phyloP scores from a whole-genome alignment of 176 grass and related monocot genomes.

The Calamus simplicifolius region DNA sequence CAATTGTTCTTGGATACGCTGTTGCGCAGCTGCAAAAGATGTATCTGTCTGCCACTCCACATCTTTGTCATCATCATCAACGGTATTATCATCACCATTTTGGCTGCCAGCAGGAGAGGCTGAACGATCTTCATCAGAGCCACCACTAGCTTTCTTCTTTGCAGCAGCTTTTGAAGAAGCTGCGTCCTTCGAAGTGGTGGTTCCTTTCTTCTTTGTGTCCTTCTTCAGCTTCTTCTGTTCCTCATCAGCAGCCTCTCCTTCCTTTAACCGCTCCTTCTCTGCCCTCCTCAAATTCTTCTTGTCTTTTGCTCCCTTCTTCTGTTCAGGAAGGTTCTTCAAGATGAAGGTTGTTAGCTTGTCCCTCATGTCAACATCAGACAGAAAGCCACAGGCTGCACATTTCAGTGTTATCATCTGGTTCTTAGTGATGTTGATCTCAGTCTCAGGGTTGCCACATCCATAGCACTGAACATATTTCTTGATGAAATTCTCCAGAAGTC shows the following conservation, averaged over 20 bases:
- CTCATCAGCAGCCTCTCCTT: conserved; percentile 86
- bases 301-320: conserved; percentile 67
- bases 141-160: conserved; percentile 16
- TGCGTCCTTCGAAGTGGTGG: conserved; percentile 12
- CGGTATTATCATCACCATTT: conserved; percentile 29
- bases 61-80: conserved; percentile 42
- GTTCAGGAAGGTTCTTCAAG: conserved; percentile 57
- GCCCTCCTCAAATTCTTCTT: conserved; percentile 86
- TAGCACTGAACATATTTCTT: conserved; percentile 91
- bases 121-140: conserved; percentile 64
- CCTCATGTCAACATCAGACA: conserved; percentile 83
- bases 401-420: conserved; percentile 59
- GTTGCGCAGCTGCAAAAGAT: conserved; percentile 53
- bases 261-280: conserved; percentile 72
- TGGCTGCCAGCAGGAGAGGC: conserved; percentile 40
- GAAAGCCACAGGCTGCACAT: conserved; percentile 75
- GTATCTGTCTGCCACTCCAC: conserved; percentile 86
- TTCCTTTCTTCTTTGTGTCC: conserved; percentile 53
- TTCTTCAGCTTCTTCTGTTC: conserved; percentile 81
- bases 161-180: conserved; percentile 23
- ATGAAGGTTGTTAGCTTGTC: conserved; percentile 73
- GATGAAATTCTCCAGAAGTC: conserved; percentile 78
- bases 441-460: conserved; percentile 79
- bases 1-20: conserved; percentile 72
- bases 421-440: conserved; percentile 63